Evolutionary conservation across 768 basidiomycete species (phyloP).

Genomic region (Psilocybe azurescens): DNA sequence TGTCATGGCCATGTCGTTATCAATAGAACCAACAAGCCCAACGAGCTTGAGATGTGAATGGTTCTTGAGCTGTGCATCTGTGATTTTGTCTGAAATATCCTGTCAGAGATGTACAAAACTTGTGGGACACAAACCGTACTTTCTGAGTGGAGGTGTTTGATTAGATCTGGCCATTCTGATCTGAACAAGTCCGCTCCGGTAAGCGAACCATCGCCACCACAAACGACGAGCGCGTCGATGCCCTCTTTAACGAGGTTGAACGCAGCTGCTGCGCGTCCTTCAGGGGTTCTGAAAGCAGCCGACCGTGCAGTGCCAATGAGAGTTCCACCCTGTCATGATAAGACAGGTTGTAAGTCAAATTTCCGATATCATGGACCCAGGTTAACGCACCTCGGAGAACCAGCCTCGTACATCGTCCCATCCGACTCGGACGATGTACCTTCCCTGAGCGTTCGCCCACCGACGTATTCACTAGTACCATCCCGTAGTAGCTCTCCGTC

Average conservation of each 20-base stretch:
- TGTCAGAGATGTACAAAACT: not conserved
- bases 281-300: constrained; percentile 79
- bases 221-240: constrained; percentile 96
- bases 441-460: constrained; percentile 79
- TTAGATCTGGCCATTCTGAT: constrained; percentile 91
- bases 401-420: constrained; percentile 98
- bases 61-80: constrained; percentile 66
- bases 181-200: constrained; percentile 96
- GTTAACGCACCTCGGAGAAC: constrained; percentile 76
- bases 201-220: constrained; percentile 96
- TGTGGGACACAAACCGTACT: constrained; percentile 43
- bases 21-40: constrained; percentile 98
- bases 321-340: constrained; percentile 78
- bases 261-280: constrained; percentile 90
- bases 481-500: constrained; percentile 79
- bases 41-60: constrained; percentile 93
- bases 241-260: constrained; percentile 94
- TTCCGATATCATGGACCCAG: not conserved
- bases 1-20: constrained; percentile 99
- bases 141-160: constrained; percentile 67
- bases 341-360: not conserved
- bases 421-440: constrained; percentile 94
- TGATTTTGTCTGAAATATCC: constrained; percentile 66
- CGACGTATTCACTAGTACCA: constrained; percentile 77
- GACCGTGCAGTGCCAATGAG: constrained; percentile 95